These are phyloP conservation scores for Globisporangium carolinianum DNA, from an alignment of 352 stramenopile species.

Conservation along the genomic window DNA sequence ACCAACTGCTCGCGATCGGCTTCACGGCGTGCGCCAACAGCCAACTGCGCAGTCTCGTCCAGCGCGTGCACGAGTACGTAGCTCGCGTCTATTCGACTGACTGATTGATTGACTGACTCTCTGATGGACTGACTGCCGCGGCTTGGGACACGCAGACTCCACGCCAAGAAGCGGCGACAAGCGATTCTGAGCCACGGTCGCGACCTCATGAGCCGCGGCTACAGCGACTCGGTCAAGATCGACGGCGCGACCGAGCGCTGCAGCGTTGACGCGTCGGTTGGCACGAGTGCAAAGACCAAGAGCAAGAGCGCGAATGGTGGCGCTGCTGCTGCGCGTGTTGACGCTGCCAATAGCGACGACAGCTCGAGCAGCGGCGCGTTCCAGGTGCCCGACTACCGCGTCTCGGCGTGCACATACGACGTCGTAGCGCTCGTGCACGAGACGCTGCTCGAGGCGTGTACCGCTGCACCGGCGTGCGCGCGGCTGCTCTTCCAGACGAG, in stretches of 20 bases:
- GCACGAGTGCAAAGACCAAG: conserved; percentile 31
- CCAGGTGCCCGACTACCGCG: conserved; percentile 52
- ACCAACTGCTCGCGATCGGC: conserved; percentile 34
- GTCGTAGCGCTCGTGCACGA: conserved; percentile 59
- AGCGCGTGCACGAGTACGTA: conserved; percentile 55
- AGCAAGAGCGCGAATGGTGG: conserved; percentile 2
- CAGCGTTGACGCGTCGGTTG: conserved; percentile 33
- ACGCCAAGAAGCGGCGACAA: conserved; percentile 65
- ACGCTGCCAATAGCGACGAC: conserved; percentile 13
- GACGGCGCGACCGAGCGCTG: conserved; percentile 42
- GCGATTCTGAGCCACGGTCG: conserved; percentile 44
- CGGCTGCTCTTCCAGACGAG: conserved; percentile 75
- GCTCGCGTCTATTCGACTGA: background rate
- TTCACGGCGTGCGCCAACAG: conserved; percentile 45
- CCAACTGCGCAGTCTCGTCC: conserved; percentile 48
- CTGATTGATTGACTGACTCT: background rate
- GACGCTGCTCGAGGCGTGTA: conserved; percentile 58
- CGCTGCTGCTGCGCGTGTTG: conserved; percentile 7
- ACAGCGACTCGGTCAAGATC: conserved; percentile 61
- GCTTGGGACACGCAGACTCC: conserved; percentile 25
- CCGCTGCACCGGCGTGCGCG: conserved; percentile 26
- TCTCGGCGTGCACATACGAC: conserved; percentile 48
- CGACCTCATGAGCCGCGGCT: conserved; percentile 45
- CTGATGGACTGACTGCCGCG: background rate
- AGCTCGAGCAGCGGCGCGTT: conserved; percentile 44